These are phyloP conservation scores for Aaosphaeria pasadenensis DNA, from an alignment of 2,329 filamentous ascomycete genomes.

Conservation along the genomic window DNA sequence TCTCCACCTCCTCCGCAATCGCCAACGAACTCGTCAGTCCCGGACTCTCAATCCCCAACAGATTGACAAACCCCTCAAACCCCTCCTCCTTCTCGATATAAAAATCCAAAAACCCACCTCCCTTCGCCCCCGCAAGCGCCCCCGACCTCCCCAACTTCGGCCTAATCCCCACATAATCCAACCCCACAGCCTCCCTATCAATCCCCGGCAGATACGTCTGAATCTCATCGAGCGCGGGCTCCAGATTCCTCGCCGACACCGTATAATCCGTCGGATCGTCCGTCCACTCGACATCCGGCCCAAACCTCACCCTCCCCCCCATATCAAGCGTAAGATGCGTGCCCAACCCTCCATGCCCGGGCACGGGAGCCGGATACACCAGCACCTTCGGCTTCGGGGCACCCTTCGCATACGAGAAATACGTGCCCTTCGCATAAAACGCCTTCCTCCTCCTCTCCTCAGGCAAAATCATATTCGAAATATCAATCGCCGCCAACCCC, in stretches of 20 bases:
- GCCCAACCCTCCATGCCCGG: constrained; percentile 79
- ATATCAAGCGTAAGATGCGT: constrained; percentile 94
- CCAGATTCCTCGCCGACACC: constrained; percentile 62
- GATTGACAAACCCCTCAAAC: constrained; percentile 78
- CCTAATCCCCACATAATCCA: constrained; percentile 89
- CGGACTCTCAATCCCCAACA: constrained; percentile 90
- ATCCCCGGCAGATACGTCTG: constrained; percentile 73
- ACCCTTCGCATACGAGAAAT: constrained; percentile 77
- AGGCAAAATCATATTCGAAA: constrained; percentile 81
- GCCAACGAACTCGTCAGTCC: constrained; percentile 84
- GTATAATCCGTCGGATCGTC: constrained; percentile 66
- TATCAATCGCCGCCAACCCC: constrained; percentile 69
- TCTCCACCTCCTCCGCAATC: constrained; percentile 74
- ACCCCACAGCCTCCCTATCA: constrained; percentile 60
- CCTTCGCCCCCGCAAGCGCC: constrained; percentile 57
- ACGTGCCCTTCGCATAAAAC: constrained; percentile 91
- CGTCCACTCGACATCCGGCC: constrained; percentile 95
- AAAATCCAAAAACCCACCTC: constrained; percentile 78
- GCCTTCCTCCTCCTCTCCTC: constrained; percentile 54
- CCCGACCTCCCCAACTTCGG: constrained; percentile 72
- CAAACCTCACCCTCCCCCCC: constrained; percentile 79
- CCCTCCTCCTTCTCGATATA: constrained; percentile 74
- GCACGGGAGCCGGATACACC: constrained; percentile 82
- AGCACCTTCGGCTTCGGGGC: constrained; percentile 67
- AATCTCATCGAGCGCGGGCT: constrained; percentile 71